Evolutionary conservation across 495 filamentous ascomycete genomes (phyloP).

Genomic region (Penicillium verhagenii): DNA sequence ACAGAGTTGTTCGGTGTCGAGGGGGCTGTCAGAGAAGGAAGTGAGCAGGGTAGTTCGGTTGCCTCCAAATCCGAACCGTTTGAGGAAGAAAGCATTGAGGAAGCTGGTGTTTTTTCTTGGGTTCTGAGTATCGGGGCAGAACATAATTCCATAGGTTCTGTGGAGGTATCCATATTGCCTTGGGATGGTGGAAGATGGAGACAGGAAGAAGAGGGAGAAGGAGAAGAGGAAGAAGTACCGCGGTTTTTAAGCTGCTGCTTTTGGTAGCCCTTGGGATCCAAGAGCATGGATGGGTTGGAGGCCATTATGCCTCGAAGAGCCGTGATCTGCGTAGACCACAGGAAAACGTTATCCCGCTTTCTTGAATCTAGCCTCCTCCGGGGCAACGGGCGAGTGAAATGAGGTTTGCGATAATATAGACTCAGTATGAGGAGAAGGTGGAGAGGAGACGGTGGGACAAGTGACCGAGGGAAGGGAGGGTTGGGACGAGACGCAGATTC

Average conservation of each 20-base stretch:
- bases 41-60: constrained; percentile 11
- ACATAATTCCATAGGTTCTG: background rate
- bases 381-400: background rate
- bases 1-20: constrained; percentile 13
- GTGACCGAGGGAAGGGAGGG: background rate
- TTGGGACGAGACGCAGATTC: background rate
- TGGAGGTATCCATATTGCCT: background rate
- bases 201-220: constrained; percentile 8
- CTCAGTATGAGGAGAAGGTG: background rate
- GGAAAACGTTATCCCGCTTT: background rate
- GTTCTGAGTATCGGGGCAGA: background rate
- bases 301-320: constrained; percentile 31
- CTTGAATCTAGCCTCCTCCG: background rate
- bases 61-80: constrained; percentile 17
- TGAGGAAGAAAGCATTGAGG: constrained; percentile 9
- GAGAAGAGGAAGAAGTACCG: constrained; percentile 29
- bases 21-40: constrained; percentile 27
- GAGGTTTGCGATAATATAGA: background rate
- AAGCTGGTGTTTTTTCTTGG: background rate
- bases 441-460: background rate
- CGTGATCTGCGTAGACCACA: background rate
- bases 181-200: background rate
- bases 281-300: constrained; percentile 43
- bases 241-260: constrained; percentile 32
- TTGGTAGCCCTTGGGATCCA: constrained; percentile 42